Evolutionary conservation across 2,329 filamentous ascomycete species (phyloP).

Genomic region (Colletotrichum viniferum): DNA sequence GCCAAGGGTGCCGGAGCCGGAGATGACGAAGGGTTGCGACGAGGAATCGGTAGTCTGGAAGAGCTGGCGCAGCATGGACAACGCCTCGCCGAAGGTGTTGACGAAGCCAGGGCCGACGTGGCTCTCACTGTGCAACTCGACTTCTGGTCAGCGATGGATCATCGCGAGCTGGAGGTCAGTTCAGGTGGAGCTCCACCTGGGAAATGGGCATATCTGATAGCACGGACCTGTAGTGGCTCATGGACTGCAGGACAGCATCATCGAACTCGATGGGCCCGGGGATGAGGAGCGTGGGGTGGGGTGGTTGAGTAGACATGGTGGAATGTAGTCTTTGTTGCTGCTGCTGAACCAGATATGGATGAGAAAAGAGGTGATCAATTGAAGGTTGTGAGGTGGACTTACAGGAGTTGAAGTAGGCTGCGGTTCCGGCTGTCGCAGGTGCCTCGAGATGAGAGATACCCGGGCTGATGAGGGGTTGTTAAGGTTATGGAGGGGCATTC

Average conservation of each 20-base stretch:
- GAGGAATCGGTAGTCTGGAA: slow-evolving; percentile 86
- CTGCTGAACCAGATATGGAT: background rate
- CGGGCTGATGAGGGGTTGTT: slow-evolving; percentile 25
- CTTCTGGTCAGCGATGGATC: slow-evolving; percentile 17
- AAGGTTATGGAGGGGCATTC: slow-evolving; percentile 25
- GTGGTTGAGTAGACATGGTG: slow-evolving; percentile 66
- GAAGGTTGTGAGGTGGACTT: background rate
- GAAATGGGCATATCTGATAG: background rate
- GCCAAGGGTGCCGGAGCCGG: slow-evolving; percentile 91
- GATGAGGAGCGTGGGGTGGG: slow-evolving; percentile 81
- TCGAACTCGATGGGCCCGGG: slow-evolving; percentile 98
- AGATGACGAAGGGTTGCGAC: slow-evolving; percentile 91
- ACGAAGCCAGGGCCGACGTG: slow-evolving; percentile 92
- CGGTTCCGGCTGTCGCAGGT: slow-evolving; percentile 13
- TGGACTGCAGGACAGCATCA: slow-evolving; percentile 92
- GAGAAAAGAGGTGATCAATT: background rate
- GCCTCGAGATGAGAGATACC: slow-evolving; percentile 24
- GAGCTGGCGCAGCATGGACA: slow-evolving; percentile 87
- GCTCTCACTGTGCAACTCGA: slow-evolving; percentile 70
- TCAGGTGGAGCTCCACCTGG: background rate
- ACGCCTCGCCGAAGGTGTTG: slow-evolving; percentile 85
- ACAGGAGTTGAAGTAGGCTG: slow-evolving; percentile 14
- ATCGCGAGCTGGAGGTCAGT: background rate
- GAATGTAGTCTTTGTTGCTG: slow-evolving; percentile 13
- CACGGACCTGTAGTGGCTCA: slow-evolving; percentile 87